Percentiles rank a stretch among this genome's conserved stretches.
Evolutionary conservation across 306 rosid species (phyloP).

Genomic region (Castanopsis chinensis): DNA sequence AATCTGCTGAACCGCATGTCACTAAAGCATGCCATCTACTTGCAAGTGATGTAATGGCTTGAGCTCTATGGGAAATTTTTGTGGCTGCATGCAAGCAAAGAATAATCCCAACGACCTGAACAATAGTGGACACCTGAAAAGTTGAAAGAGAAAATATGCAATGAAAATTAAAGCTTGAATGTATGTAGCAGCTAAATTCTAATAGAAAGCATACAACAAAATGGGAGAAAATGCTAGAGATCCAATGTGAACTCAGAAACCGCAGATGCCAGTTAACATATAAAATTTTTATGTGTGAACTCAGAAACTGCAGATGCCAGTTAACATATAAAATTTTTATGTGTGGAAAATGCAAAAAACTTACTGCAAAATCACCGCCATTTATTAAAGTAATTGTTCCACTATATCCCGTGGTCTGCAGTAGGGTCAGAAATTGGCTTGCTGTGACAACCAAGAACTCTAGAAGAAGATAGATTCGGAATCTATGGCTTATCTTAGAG

Average conservation of each 20-base stretch:
- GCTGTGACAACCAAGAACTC: constrained; percentile 67
- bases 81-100: constrained; percentile 80
- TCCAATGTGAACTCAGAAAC: not conserved
- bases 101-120: constrained; percentile 80
- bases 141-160: not conserved
- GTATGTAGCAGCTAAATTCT: not conserved
- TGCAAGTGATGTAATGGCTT: constrained; percentile 64
- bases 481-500: constrained; percentile 84
- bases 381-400: constrained; percentile 49
- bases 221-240: not conserved
- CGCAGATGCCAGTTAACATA: not conserved
- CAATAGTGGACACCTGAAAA: constrained; percentile 67
- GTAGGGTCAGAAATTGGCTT: constrained; percentile 65
- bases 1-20: constrained; percentile 54
- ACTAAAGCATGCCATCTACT: constrained; percentile 79
- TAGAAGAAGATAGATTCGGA: constrained; percentile 72
- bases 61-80: constrained; percentile 84
- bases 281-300: not conserved
- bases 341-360: constrained; percentile 17
- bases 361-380: constrained; percentile 88
- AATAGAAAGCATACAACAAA: constrained; percentile 3
- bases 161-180: not conserved
- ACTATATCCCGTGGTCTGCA: constrained; percentile 55
- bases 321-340: not conserved
- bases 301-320: not conserved